A percentile compares a stretch with the other conserved stretches of the same genome.
These are phyloP conservation scores for Collybiopsis luxurians DNA, from an alignment of 768 basidiomycete species.

Conservation along the genomic window DNA sequence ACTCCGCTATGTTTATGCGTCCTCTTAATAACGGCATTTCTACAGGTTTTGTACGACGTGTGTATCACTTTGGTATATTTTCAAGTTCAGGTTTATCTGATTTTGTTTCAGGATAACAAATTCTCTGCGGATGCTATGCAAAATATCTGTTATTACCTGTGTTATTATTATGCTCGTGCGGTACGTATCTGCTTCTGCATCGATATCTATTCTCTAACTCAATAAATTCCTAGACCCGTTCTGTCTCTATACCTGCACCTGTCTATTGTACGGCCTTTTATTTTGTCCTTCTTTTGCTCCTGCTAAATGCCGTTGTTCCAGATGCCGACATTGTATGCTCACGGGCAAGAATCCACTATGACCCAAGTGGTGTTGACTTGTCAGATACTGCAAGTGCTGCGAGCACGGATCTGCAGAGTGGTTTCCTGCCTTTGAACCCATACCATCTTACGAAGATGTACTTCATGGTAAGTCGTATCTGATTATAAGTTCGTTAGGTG, in stretches of 20 bases:
- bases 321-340: slow-evolving; percentile 78
- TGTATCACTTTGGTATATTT: slow-evolving; percentile 11
- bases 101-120: slow-evolving; percentile 43
- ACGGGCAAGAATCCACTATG: slow-evolving; percentile 62
- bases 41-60: slow-evolving; percentile 42
- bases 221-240: slow-evolving; percentile 49
- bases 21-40: not conserved
- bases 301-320: slow-evolving; percentile 19
- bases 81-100: not conserved
- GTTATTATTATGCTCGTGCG: slow-evolving; percentile 78
- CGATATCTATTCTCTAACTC: not conserved
- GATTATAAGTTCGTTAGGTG: not conserved
- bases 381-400: slow-evolving; percentile 35
- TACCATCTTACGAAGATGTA: slow-evolving; percentile 36
- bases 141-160: slow-evolving; percentile 65
- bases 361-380: slow-evolving; percentile 46
- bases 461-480: slow-evolving; percentile 24
- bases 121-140: slow-evolving; percentile 71
- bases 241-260: slow-evolving; percentile 82
- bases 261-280: slow-evolving; percentile 64
- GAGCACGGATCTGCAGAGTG: slow-evolving; percentile 27
- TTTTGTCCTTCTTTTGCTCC: not conserved
- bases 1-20: not conserved
- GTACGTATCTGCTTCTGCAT: not conserved
- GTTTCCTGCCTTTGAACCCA: slow-evolving; percentile 46